Base-by-base conservation (phyloP, 2,329 filamentous ascomycete species). In the Ascochyta fabae region DNA sequence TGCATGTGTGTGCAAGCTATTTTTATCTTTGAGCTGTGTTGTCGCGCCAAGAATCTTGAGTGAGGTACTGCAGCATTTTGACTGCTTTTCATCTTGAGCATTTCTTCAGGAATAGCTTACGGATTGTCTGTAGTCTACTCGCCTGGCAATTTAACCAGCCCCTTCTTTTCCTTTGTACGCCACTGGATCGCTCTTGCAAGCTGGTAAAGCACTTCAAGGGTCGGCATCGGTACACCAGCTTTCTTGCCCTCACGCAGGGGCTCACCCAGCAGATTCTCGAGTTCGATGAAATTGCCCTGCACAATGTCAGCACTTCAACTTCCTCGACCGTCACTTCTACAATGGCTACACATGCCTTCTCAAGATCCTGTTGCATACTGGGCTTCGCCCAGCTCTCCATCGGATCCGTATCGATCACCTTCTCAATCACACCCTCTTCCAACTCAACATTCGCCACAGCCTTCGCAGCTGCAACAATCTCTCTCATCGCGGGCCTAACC, bases 231-330 rank as follows among this genome's bases (percentile, higher is more conserved):
- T 2, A 86, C 81, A 1, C 82, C 82, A 0, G 74, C 68, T 29
- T 66, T 67, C 59, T 78, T 77, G 0, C 79, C 84, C 60, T 83
- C 83, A 3, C 80, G 72, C 41, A 86, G 56, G n/a, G 83, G 82
- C 71, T 86, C 84, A 1, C 83, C 83, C 3, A 86, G 68, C 33
- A 86, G 77, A 58, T 81, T 84, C 65, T 86, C 83, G 43, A 80
- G 78, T 67, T 87, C 84, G 55, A 83, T 81, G 48, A 78, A 82
- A 62, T 84, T 85, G 15, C 82, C 80, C 79, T 79, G 29, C 4
- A 6, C 13, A 5, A 15, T 4, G 26, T 57, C 13, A 53, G 48
- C 22, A n/a, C 35, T 16, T 15, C 19, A 15, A 29, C 0, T 15
- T 34, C 9, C 9, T 8, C 36, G 27, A 27, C n/a, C 1, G 1